Conservation (phyloP, 352 stramenopile species). For the Phytophthora podocarpi region DNA sequence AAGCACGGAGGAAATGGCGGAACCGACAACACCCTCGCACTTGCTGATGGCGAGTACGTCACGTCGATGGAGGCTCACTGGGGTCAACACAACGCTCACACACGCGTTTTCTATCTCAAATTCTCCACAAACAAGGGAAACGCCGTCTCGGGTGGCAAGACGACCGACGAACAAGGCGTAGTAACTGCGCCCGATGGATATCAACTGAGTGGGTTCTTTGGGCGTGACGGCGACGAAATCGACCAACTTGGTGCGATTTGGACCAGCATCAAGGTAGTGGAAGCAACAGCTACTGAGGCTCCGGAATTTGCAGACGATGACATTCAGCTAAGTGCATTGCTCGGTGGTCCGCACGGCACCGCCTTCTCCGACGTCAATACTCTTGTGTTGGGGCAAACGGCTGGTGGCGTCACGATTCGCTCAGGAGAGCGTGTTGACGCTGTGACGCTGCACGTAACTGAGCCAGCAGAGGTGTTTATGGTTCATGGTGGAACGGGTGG, state of each 20-base stretch:
- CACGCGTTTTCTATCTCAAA: constrained; percentile 33
- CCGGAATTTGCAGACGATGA: constrained; percentile 18
- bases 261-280: constrained; percentile 35
- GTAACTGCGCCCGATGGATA: constrained; percentile 21
- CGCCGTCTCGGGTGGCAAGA: constrained; percentile 17
- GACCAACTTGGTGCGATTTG: constrained; percentile 20
- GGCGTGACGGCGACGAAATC: constrained; percentile 3
- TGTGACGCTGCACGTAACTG: constrained; percentile 37
- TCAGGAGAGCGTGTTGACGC: constrained; percentile 39
- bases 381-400: constrained; percentile 21
- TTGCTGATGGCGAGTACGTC: constrained; percentile 32
- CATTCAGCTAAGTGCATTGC: constrained; percentile 18
- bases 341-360: constrained; percentile 22
- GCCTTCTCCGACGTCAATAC: constrained; percentile 34
- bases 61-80: constrained; percentile 37
- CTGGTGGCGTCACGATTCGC: constrained; percentile 19
- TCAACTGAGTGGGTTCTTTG: constrained; percentile 11
- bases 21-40: constrained; percentile 36
- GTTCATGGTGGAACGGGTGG: constrained; percentile 48
- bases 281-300: constrained; percentile 19
- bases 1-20: constrained; percentile 44
- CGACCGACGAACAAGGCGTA: constrained; percentile 14
- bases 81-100: constrained; percentile 20
- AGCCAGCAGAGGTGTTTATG: constrained; percentile 21
- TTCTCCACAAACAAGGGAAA: constrained; percentile 29